phyloP scores from a whole-genome alignment of 345 rosid species.

The Eucalyptus viminalis region DNA sequence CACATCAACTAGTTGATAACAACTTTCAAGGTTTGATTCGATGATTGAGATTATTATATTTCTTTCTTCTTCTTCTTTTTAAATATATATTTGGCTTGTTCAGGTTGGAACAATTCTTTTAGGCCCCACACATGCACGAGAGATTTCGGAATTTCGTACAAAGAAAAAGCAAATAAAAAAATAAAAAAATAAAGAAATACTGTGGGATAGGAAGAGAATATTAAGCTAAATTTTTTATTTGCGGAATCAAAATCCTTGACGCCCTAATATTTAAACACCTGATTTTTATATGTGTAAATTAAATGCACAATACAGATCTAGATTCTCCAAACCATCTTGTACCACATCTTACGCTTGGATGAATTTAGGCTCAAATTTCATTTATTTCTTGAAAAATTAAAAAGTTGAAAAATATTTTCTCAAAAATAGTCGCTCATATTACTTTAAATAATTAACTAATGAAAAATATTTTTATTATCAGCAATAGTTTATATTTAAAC shows the following conservation, averaged over 20 bases:
- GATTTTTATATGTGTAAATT: not conserved
- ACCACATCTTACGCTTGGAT: not conserved
- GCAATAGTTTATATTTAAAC: too few relatives aligned
- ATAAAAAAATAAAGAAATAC: not conserved
- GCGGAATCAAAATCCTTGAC: not conserved
- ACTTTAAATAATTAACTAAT: too few relatives aligned
- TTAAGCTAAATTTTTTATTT: not conserved
- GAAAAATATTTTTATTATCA: too few relatives aligned
- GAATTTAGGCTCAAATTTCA: not conserved
- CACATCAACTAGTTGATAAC: not conserved
- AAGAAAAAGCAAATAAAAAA: too few relatives aligned
- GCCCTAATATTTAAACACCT: not conserved
- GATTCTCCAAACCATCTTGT: not conserved
- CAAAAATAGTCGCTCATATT: fast-evolving
- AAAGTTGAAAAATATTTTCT: too few relatives aligned
- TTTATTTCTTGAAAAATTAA: too few relatives aligned
- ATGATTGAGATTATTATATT: not conserved
- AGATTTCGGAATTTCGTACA: not conserved
- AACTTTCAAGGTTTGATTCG: not conserved
- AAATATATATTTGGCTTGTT: too few relatives aligned
- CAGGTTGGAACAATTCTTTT: not conserved
- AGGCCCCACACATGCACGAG: not conserved
- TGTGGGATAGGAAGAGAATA: not conserved
- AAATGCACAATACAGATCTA: not conserved
- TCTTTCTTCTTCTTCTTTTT: not conserved